phyloP scores from a whole-genome alignment of 305 asterid genomes.

The Coffea humblotiana region DNA sequence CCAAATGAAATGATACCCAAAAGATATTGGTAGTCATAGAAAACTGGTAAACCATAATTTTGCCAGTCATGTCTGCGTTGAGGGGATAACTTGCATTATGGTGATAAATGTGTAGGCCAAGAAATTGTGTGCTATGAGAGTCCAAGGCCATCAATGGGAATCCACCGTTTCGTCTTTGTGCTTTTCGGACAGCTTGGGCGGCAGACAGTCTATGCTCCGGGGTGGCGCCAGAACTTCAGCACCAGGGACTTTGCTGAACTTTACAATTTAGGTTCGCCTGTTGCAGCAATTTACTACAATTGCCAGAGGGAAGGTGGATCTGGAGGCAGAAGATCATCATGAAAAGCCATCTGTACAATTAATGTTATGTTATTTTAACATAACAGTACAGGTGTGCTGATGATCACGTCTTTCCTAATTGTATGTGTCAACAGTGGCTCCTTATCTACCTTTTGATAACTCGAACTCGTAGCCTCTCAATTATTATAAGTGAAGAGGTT shows the following conservation, averaged over 20 bases:
- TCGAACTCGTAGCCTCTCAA: not conserved
- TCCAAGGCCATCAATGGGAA: slow-evolving; percentile 70
- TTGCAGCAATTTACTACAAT: slow-evolving; percentile 56
- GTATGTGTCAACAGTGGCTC: too few species aligned
- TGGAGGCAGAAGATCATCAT: slow-evolving; percentile 50
- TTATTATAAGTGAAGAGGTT: too few species aligned
- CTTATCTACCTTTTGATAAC: too few species aligned
- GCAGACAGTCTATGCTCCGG: slow-evolving; percentile 72
- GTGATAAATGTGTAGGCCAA: slow-evolving; percentile 38
- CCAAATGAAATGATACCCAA: too few species aligned
- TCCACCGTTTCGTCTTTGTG: slow-evolving; percentile 56
- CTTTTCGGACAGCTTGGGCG: slow-evolving; percentile 58
- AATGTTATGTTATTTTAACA: not conserved
- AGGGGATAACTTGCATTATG: not conserved
- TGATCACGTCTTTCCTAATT: too few species aligned
- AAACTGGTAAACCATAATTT: too few species aligned
- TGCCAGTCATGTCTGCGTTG: not conserved
- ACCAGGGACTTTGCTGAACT: slow-evolving; percentile 69
- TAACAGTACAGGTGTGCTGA: not conserved
- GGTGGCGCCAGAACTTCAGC: slow-evolving; percentile 81
- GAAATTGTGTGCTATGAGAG: slow-evolving; percentile 67
- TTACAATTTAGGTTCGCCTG: slow-evolving; percentile 69
- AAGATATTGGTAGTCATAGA: too few species aligned
- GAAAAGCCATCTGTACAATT: not conserved
- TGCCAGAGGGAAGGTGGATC: slow-evolving; percentile 67